These are phyloP conservation scores for Pseudogymnoascus sp. DNA, from an alignment of 2,329 filamentous ascomycete genomes.

Conservation along the genomic window DNA sequence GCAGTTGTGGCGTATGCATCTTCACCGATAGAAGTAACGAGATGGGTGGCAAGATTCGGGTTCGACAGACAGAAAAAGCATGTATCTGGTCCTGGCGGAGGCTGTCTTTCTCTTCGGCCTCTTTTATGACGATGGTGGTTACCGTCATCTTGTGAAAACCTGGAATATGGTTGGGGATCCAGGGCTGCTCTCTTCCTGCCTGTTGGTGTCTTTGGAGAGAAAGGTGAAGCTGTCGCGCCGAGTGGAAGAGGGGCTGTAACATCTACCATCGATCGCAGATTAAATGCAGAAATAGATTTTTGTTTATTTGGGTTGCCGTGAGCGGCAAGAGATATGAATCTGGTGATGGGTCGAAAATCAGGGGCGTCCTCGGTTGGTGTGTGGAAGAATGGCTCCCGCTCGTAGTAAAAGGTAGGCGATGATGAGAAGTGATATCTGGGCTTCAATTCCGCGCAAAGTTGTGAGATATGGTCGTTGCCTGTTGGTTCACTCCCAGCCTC, in stretches of 20 bases:
- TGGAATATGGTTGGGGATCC: slow-evolving; percentile 41
- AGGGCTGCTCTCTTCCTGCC: slow-evolving; percentile 47
- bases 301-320: slow-evolving; percentile 68
- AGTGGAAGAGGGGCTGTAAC: slow-evolving; percentile 51
- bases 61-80: slow-evolving; percentile 97
- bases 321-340: slow-evolving; percentile 82
- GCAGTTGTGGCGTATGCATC: slow-evolving; percentile 84
- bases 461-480: slow-evolving; percentile 60
- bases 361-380: slow-evolving; percentile 41
- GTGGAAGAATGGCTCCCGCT: slow-evolving; percentile 88
- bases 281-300: slow-evolving; percentile 74
- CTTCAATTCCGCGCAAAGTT: slow-evolving; percentile 69
- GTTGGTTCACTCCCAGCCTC: slow-evolving; percentile 42
- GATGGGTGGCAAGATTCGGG: slow-evolving; percentile 71
- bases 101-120: slow-evolving; percentile 38
- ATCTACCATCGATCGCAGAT: slow-evolving; percentile 55
- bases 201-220: slow-evolving; percentile 40
- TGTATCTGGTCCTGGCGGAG: slow-evolving; percentile 61
- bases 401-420: slow-evolving; percentile 59
- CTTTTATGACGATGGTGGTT: slow-evolving; percentile 39
- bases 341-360: slow-evolving; percentile 56
- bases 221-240: slow-evolving; percentile 70
- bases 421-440: slow-evolving; percentile 86
- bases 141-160: slow-evolving; percentile 43
- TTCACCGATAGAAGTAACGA: slow-evolving; percentile 81